These are phyloP conservation scores for Dillenia suffruticosa DNA, from an alignment of 164 flowering plant genomes.

Conservation along the genomic window DNA sequence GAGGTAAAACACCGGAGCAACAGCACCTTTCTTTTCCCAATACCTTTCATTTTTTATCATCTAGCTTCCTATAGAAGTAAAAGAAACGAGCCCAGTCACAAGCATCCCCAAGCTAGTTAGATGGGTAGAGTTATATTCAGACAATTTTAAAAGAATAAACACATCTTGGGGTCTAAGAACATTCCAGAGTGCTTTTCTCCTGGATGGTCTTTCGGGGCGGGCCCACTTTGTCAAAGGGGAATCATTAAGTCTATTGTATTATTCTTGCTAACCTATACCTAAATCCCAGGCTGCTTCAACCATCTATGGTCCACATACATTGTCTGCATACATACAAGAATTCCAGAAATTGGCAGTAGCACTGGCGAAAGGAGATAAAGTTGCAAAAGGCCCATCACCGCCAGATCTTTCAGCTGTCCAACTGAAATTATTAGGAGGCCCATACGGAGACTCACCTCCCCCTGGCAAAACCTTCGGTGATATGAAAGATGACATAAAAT, in stretches of 20 bases:
- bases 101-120: no score
- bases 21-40: no score
- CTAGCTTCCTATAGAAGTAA: no score
- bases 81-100: no score
- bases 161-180: no score
- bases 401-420: conserved; percentile 48
- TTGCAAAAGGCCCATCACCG: conserved; percentile 24
- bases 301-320: conserved; percentile 57
- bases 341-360: conserved; percentile 43
- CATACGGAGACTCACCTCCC: conserved; percentile 37
- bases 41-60: no score
- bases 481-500: conserved; percentile 30
- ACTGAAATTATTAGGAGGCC: conserved; percentile 24
- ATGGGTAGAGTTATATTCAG: no score
- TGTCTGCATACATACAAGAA: conserved; percentile 58
- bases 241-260: no score
- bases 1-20: conserved; percentile 27
- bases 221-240: background rate
- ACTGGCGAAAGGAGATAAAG: conserved; percentile 39
- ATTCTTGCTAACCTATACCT: no score
- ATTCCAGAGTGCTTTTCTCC: no score
- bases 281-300: conserved; percentile 54
- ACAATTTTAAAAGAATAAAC: no score
- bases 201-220: no score
- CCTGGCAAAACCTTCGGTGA: conserved; percentile 46